Conservation (phyloP, 2,329 filamentous ascomycete genomes). For the Cladosporium phlei region DNA sequence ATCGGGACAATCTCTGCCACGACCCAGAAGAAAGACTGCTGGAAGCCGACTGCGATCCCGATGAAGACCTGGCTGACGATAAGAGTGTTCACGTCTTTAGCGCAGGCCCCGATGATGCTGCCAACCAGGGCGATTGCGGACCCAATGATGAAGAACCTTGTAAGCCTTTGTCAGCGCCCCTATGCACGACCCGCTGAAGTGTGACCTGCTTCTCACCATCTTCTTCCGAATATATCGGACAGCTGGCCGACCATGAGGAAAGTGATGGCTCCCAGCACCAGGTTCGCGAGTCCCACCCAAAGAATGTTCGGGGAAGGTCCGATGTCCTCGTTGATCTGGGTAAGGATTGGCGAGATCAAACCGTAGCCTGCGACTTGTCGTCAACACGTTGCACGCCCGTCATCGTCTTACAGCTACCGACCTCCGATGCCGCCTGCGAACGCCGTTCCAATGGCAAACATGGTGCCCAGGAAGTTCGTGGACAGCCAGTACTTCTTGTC, state of each 20-base stretch:
- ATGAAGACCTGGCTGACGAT: constrained; percentile 32
- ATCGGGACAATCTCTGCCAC: constrained; percentile 37
- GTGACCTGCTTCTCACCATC: constrained; percentile 17
- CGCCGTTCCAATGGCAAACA: constrained; percentile 24
- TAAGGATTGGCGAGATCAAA: constrained; percentile 23
- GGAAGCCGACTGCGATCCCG: constrained; percentile 35
- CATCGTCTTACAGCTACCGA: constrained; percentile 6
- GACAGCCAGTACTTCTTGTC: constrained; percentile 24
- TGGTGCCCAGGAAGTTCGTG: constrained; percentile 23
- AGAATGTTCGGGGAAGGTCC: constrained; percentile 36
- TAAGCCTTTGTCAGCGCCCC: not conserved
- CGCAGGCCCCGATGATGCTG: constrained; percentile 32
- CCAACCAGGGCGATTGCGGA: constrained; percentile 33
- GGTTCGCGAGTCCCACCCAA: constrained; percentile 35
- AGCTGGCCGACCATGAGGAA: constrained; percentile 36
- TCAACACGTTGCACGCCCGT: not conserved
- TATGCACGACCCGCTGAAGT: not conserved
- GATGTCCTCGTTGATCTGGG: constrained; percentile 34
- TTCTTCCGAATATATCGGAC: constrained; percentile 36
- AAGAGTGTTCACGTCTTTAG: constrained; percentile 24
- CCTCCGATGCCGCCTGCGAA: constrained; percentile 27
- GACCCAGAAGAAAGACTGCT: constrained; percentile 37
- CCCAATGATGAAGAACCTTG: constrained; percentile 32
- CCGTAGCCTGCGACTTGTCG: constrained; percentile 18
- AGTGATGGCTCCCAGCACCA: constrained; percentile 33